Base-by-base conservation (phyloP, 768 basidiomycete species). In the Leucosporidium scottii region DNA sequence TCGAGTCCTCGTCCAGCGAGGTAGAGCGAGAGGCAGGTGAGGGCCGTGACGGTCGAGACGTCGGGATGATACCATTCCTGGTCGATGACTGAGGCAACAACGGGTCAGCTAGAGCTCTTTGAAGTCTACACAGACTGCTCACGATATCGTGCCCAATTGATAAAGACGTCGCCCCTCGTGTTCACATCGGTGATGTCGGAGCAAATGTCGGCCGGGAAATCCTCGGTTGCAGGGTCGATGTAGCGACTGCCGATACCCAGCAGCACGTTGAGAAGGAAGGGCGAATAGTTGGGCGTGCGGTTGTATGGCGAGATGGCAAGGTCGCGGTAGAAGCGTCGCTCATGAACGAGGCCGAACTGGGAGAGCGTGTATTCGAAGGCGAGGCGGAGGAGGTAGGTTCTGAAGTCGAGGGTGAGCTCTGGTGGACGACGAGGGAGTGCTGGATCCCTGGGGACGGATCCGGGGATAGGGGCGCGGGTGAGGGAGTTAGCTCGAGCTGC, bases 191-290 rank as follows among this genome's bases (percentile, higher is more conserved):
- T 68, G 31, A 64, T 59, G 17, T 66, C n/a, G 1, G 65, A 61
- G 47, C 64, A 65, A n/a, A 69, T 65, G 56, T 72, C 71, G 15
- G 62, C 44, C 7, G 65, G 65, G 47, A 27, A 69, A 12, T 58
- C 48, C 23, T 72, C 71, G 21, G 48, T 66, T 15, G 39, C 70
- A 17, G 67, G 67, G 34, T 66, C 62, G 54, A 72, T 65, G 65
- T 69, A 72, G 8, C 71, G 65, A 49, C 62, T 66, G 1, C 71
- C 71, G 31, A 67, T 63, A 20, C 67, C 71, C 18, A 72, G 64
- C 30, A 69, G 47, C 23, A 53, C 34, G 44, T 69, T 64, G 44
- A 61, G 57, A 21, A 72, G 59, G 58, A 72, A 72, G 4, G 67
- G 71, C 9, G 58, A 61, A 54, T 67, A 72, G 60, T 59, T 48